phyloP scores from a whole-genome alignment of 2,329 filamentous ascomycete genomes.

The Dactylellina leptospora region DNA sequence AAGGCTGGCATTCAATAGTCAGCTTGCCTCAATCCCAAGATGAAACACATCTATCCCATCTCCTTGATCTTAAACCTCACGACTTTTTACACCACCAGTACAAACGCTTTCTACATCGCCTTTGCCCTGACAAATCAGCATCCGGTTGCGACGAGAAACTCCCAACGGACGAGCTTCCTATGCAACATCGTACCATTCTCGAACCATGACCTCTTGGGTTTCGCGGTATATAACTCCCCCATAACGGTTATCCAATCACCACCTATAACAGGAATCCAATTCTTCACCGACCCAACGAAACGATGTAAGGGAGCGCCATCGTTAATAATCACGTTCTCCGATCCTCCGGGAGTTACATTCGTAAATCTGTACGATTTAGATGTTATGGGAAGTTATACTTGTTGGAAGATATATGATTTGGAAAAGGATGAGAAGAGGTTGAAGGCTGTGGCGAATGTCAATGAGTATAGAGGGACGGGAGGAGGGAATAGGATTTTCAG shows the following conservation, averaged over 20 bases:
- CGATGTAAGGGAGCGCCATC: slow-evolving; percentile 9
- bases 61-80: no score
- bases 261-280: slow-evolving; percentile 18
- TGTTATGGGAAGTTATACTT: not conserved
- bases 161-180: not conserved
- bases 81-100: not conserved
- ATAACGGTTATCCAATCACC: slow-evolving; percentile 4
- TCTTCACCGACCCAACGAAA: not conserved
- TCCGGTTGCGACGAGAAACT: slow-evolving; percentile 2
- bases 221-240: slow-evolving; percentile 14
- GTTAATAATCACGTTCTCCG: slow-evolving; percentile 5
- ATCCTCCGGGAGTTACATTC: slow-evolving; percentile 13
- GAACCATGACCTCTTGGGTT: slow-evolving; percentile 7
- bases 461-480: not conserved
- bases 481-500: slow-evolving; percentile 10
- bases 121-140: not conserved
- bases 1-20: no score
- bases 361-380: slow-evolving; percentile 14
- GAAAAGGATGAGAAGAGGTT: not conserved
- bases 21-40: no score
- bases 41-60: no score
- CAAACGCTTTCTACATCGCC: slow-evolving; percentile 7
- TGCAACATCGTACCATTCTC: not conserved
- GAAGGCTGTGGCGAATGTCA: not conserved
- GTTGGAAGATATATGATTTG: slow-evolving; percentile 22